A percentile compares a stretch with the other conserved stretches of the same genome.
Conservation (phyloP, 768 basidiomycete species). For the Thelephora aurantiotincta region DNA sequence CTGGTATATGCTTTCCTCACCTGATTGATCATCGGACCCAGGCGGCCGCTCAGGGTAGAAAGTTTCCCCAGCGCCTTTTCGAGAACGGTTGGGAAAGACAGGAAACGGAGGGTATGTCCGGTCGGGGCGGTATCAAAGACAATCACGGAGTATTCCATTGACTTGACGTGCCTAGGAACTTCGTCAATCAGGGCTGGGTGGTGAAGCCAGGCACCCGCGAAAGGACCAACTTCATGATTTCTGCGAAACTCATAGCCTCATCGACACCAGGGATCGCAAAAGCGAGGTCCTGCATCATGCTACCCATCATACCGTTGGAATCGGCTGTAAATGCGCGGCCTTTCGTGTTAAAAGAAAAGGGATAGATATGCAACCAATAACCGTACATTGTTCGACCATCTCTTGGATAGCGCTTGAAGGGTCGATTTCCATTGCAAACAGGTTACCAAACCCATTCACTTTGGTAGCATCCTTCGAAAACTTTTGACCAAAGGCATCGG, state of each 20-base stretch:
- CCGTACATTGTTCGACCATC: conserved; percentile 92
- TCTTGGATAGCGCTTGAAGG: conserved; percentile 96
- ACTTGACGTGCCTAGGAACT: conserved; percentile 81
- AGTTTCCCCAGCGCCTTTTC: conserved; percentile 96
- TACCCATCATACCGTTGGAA: conserved; percentile 89
- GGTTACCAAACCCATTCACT: conserved; percentile 94
- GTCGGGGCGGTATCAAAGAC: conserved; percentile 99
- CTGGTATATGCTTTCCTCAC: conserved; percentile 15
- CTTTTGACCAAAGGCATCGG: conserved; percentile 97
- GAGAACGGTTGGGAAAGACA: conserved; percentile 96
- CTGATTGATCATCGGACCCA: conserved; percentile 95
- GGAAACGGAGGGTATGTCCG: conserved; percentile 93
- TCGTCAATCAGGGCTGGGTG: conserved; percentile 1
- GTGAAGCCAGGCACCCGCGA: not conserved
- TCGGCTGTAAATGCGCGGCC: conserved; percentile 39
- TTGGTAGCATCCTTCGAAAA: conserved; percentile 98
- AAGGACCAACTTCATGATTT: conserved; percentile 90
- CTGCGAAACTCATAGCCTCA: conserved; percentile 99
- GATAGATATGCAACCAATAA: conserved; percentile 1
- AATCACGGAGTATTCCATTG: conserved; percentile 99
- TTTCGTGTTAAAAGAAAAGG: not conserved
- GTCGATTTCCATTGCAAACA: conserved; percentile 99
- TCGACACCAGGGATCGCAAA: conserved; percentile 99
- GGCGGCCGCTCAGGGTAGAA: conserved; percentile 82
- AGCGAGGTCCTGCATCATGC: conserved; percentile 99